These are phyloP conservation scores for Curvularia verruculosa DNA, from an alignment of 2,329 filamentous ascomycete species.

Conservation along the genomic window DNA sequence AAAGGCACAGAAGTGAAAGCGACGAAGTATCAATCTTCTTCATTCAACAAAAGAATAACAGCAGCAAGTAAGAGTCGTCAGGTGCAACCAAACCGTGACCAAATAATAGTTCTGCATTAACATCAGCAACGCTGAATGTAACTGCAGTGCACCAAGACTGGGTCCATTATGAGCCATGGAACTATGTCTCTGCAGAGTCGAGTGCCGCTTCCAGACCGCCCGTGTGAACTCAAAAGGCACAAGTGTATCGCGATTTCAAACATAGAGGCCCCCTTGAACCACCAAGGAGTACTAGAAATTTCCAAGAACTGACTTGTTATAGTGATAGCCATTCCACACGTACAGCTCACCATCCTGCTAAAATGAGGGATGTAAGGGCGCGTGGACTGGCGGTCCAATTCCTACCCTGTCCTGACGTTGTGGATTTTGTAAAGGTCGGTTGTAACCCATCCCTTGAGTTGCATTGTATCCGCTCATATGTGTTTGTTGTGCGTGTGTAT, in stretches of 20 bases:
- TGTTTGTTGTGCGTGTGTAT: neutral
- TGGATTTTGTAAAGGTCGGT: neutral
- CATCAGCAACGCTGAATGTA: neutral
- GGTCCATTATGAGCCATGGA: neutral
- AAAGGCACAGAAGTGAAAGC: neutral
- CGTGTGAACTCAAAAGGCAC: neutral
- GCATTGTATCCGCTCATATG: too few species aligned
- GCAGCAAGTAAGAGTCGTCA: neutral
- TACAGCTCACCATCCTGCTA: neutral
- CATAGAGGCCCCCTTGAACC: neutral
- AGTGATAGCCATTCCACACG: neutral
- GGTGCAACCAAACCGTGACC: neutral
- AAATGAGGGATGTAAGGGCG: neutral
- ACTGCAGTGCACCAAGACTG: neutral
- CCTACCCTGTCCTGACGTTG: neutral
- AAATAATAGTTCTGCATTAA: neutral
- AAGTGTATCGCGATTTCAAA: conserved; percentile 1
- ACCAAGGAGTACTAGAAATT: neutral
- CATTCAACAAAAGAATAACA: neutral
- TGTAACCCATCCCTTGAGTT: neutral
- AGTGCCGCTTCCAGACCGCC: too few species aligned
- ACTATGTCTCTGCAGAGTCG: neutral
- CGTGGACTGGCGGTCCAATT: neutral
- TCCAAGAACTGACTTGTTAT: neutral
- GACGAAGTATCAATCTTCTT: neutral